Percentiles rank a stretch among this genome's conserved stretches.
These are phyloP conservation scores for Pilobolus umbonatus DNA, from an alignment of 192 early-diverging fungal genomes.

Conservation along the genomic window DNA sequence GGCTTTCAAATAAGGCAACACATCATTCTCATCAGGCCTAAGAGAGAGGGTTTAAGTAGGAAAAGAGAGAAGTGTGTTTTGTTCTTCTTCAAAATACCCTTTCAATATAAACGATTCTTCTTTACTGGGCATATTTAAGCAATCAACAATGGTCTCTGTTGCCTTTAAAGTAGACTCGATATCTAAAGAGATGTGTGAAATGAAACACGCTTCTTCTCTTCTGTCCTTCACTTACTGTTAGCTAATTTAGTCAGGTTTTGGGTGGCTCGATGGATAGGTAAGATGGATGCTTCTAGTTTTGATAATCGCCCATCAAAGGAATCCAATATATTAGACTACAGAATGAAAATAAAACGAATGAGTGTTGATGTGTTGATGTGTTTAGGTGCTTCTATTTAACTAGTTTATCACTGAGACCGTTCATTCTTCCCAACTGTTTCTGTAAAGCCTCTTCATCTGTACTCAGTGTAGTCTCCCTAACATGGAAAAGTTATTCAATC, in stretches of 20 bases:
- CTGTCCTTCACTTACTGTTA: constrained; percentile 49
- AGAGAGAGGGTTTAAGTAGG: not conserved
- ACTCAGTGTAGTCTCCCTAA: too few relatives aligned
- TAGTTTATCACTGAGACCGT: constrained; percentile 36
- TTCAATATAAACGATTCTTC: constrained; percentile 63
- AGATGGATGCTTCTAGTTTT: constrained; percentile 67
- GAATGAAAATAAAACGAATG: not conserved
- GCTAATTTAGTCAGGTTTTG: constrained; percentile 65
- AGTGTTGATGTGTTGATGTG: too few relatives aligned
- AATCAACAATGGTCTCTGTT: constrained; percentile 57
- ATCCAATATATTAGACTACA: constrained; percentile 62
- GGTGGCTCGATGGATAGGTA: constrained; percentile 77
- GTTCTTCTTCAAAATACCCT: constrained; percentile 39
- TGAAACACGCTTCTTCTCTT: too few relatives aligned
- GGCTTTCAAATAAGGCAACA: constrained; percentile 55
- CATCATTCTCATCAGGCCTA: constrained; percentile 51
- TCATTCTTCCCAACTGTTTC: constrained; percentile 34
- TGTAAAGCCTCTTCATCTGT: constrained; percentile 32
- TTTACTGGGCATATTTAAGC: constrained; percentile 60
- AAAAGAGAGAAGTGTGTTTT: not conserved
- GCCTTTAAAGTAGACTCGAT: constrained; percentile 59
- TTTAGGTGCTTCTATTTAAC: too few relatives aligned
- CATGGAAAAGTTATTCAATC: too few relatives aligned
- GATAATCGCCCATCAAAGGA: constrained; percentile 72
- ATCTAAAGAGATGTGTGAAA: constrained; percentile 38